These are phyloP conservation scores for Trichosporon faecale DNA, from an alignment of 1,284 basidiomycete genomes.

Conservation along the genomic window DNA sequence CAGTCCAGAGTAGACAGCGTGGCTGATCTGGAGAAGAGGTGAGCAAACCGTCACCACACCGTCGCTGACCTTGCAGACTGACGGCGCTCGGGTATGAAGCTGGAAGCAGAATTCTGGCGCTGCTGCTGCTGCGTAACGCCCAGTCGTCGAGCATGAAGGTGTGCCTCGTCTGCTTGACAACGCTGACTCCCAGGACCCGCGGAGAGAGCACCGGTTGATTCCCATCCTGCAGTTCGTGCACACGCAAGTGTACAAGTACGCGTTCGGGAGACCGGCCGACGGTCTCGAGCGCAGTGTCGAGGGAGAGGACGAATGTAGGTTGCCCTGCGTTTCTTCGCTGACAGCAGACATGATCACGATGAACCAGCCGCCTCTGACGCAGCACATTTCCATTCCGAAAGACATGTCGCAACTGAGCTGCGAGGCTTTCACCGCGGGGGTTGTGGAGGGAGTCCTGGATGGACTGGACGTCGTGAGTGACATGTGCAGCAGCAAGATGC, in stretches of 20 bases:
- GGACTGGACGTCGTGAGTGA: conserved; percentile 83
- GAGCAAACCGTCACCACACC: neutral
- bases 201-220: conserved; percentile 80
- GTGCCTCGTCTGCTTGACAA: conserved; percentile 51
- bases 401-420: conserved; percentile 93
- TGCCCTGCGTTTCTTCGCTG: neutral
- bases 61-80: conserved; percentile 58
- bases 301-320: conserved; percentile 89
- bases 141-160: conserved; percentile 48
- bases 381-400: conserved; percentile 85
- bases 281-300: conserved; percentile 93
- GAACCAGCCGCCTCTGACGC: conserved; percentile 88
- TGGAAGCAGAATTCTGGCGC: conserved; percentile 68
- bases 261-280: conserved; percentile 90
- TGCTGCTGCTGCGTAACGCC: conserved; percentile 49
- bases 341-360: conserved; percentile 92
- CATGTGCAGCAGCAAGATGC: too few species aligned
- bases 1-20: conserved; percentile 93
- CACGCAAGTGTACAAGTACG: conserved; percentile 87
- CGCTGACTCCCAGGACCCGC: conserved; percentile 69
- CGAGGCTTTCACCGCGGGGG: conserved; percentile 92
- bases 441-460: conserved; percentile 95
- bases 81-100: conserved; percentile 87
- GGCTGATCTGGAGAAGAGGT: conserved; percentile 85
- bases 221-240: conserved; percentile 87